Percentiles rank a stretch among this genome's conserved stretches.
phyloP scores from a whole-genome alignment of 495 filamentous ascomycete genomes.

The Neurospora intermedia region DNA sequence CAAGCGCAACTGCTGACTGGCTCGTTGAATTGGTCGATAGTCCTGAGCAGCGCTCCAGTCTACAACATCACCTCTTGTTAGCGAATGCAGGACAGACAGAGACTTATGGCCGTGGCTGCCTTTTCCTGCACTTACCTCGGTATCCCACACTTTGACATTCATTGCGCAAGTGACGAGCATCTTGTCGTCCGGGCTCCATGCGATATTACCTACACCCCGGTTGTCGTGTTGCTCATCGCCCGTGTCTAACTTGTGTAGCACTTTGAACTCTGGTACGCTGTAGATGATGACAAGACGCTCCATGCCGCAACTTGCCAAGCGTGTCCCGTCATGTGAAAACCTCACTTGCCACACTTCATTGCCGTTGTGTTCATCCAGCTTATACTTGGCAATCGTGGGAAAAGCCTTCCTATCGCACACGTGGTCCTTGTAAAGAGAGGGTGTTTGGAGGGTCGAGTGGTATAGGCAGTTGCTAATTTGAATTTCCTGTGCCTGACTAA shows the following conservation, averaged over 20 bases:
- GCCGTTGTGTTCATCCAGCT: conserved; percentile 64
- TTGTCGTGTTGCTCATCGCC: conserved; percentile 53
- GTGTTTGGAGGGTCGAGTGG: conserved; percentile 69
- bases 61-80: conserved; percentile 20
- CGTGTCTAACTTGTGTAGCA: conserved; percentile 52
- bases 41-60: conserved; percentile 57
- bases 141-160: conserved; percentile 76
- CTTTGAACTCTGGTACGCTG: conserved; percentile 57
- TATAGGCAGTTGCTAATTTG: conserved; percentile 80
- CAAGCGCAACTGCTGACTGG: conserved; percentile 81
- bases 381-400: conserved; percentile 52
- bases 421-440: conserved; percentile 85
- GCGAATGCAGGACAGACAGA: not conserved
- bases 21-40: conserved; percentile 58
- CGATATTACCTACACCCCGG: conserved; percentile 56
- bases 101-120: not conserved
- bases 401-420: conserved; percentile 71
- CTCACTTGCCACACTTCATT: conserved; percentile 77
- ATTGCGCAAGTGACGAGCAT: conserved; percentile 73
- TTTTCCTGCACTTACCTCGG: conserved; percentile 43
- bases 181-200: conserved; percentile 87
- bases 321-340: conserved; percentile 83
- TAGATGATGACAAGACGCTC: conserved; percentile 72
- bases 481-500: conserved; percentile 68
- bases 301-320: conserved; percentile 69